A percentile compares a stretch with the other conserved stretches of the same genome.
phyloP scores from a whole-genome alignment of 1,139 yeast genomes.

The Zygoascus meyerae region DNA sequence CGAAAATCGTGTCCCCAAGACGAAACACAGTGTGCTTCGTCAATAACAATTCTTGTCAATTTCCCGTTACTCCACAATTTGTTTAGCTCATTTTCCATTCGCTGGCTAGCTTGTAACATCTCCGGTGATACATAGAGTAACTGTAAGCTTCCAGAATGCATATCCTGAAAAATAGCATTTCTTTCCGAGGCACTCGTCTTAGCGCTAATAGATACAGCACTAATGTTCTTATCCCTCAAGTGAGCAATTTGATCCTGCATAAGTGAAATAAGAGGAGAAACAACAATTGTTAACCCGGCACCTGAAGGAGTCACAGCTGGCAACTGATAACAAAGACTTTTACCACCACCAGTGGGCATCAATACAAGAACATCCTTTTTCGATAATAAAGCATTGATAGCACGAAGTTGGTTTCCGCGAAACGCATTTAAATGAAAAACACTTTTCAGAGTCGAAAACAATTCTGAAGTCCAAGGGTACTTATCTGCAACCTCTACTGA shows the following conservation, averaged over 20 bases:
- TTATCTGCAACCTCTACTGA: constrained; percentile 1
- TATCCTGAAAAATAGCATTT: constrained; percentile 53
- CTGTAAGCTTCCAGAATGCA: constrained; percentile 59
- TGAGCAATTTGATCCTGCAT: constrained; percentile 98
- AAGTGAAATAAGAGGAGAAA: constrained; percentile 89
- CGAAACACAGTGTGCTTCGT: constrained; percentile 98
- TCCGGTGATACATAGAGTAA: constrained; percentile 91
- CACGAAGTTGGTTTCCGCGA: constrained; percentile 81
- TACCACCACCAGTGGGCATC: constrained; percentile 99
- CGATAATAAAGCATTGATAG: constrained; percentile 70
- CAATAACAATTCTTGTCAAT: constrained; percentile 85
- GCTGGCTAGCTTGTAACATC: constrained; percentile 75
- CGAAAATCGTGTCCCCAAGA: constrained; percentile 99
- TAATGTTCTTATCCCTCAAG: constrained; percentile 55
- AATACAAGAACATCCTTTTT: constrained; percentile 89
- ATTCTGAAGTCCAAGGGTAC: constrained; percentile 63
- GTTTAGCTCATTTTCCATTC: constrained; percentile 60
- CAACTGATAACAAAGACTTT: constrained; percentile 89
- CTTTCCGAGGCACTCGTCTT: constrained; percentile 54
- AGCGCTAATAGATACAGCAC: constrained; percentile 87
- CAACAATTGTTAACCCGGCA: constrained; percentile 58
- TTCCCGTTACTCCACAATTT: constrained; percentile 48
- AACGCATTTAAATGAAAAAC: constrained; percentile 64
- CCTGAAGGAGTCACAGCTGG: constrained; percentile 84
- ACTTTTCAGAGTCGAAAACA: constrained; percentile 48